phyloP scores from a whole-genome alignment of 495 filamentous ascomycete genomes.

The Podospora appendiculata region DNA sequence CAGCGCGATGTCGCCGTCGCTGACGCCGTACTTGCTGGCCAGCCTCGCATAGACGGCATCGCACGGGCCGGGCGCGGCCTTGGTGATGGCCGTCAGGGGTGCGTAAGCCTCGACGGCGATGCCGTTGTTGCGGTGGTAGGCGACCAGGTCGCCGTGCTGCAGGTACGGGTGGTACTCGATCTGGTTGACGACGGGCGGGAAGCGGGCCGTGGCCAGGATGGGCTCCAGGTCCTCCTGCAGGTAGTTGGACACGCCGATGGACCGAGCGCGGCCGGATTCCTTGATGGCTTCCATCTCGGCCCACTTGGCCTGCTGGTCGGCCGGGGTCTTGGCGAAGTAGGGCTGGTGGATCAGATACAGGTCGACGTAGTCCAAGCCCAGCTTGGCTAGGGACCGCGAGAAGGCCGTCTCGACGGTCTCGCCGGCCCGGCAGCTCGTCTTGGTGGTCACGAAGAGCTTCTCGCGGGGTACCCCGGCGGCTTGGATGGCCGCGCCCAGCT shows the following conservation, averaged over 20 bases:
- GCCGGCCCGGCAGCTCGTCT: constrained; percentile 48
- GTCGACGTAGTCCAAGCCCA: constrained; percentile 76
- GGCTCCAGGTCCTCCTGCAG: constrained; percentile 58
- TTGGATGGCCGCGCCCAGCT: constrained; percentile 68
- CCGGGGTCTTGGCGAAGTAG: constrained; percentile 55
- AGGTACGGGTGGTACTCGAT: constrained; percentile 87
- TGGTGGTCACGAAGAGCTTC: constrained; percentile 71
- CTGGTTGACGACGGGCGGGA: constrained; percentile 69
- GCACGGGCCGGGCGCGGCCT: constrained; percentile 58
- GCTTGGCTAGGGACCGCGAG: constrained; percentile 60
- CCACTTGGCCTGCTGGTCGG: constrained; percentile 65
- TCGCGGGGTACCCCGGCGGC: constrained; percentile 56
- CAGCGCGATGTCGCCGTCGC: constrained; percentile 57
- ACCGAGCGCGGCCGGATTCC: constrained; percentile 59
- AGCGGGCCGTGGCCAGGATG: constrained; percentile 54
- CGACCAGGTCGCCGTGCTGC: constrained; percentile 59
- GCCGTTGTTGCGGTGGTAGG: constrained; percentile 54
- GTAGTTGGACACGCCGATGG: constrained; percentile 85
- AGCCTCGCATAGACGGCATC: constrained; percentile 53
- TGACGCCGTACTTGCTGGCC: constrained; percentile 72
- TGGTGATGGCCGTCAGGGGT: constrained; percentile 58
- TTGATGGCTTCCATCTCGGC: constrained; percentile 68
- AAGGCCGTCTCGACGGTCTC: constrained; percentile 59
- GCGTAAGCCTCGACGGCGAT: constrained; percentile 68
- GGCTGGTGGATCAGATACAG: constrained; percentile 78